Evolutionary conservation across 192 early-diverging fungal genomes (phyloP), one percentile per base, ranked within the genome.

Genomic region (Umbelopsis vinacea): DNA sequence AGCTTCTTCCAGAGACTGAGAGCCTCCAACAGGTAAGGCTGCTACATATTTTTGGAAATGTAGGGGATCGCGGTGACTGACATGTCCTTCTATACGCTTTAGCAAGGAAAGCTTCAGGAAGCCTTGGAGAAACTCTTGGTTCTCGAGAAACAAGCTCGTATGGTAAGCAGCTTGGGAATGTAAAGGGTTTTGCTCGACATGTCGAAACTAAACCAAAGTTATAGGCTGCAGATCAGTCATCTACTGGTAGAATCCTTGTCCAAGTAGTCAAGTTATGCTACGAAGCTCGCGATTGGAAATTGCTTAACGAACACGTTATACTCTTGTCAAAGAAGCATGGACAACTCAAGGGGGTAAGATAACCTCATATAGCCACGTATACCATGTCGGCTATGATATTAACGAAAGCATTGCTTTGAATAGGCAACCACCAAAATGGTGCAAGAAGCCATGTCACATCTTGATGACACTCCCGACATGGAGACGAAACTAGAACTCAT

Each of bases 291-390:
- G 92, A 97, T 69, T 98, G 94, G 93, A 92, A 92, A 78, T 77
- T 93, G 68, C 85, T 99, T 74, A 95, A 96, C 79, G 96, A 99
- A 72, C 83, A 97, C 71, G 90, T 99, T 47, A 88, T 93, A 12
- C 77, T 95, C 24, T 83, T 99, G 67, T 92, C 95, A n/a, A 99
- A 99, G 84, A 97, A 97, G 77, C 94, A 97, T 83, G 98, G 94
- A 22, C 91, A 97, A 74, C 83, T 99, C 74, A 98, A 98, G 81
- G 84, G 85, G 72, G 90, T 92, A 75, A 66, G 77, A 66, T 21
- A 4, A n/a, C 4, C 21, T 37, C 66, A 50, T 19, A 22, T 17
- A 22, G 2, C 29, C 29, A 63, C 7, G 38, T 72, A 63, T 37
- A 69, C 7, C 67, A 23, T 6, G 1, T 50, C n/a, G 0, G 15